Conservation (phyloP, 495 filamentous ascomycete species). For the Collariella sp. region DNA sequence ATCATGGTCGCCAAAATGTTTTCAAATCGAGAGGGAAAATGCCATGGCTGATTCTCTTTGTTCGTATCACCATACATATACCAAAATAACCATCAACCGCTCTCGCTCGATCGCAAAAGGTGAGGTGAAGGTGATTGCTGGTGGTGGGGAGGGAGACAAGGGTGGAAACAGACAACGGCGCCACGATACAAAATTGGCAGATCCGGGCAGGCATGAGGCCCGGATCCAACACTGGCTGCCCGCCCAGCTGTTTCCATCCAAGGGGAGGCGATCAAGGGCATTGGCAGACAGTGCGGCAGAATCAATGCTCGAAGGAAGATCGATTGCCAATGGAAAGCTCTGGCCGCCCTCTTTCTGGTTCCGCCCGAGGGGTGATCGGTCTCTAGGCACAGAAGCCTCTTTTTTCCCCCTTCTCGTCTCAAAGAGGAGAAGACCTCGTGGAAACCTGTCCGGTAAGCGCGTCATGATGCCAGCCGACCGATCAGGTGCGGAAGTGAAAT, state of each 20-base stretch:
- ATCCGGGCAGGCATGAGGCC: background rate
- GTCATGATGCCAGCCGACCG: background rate
- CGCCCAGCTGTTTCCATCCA: background rate
- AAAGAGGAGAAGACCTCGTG: background rate
- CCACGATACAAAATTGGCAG: slow-evolving; percentile 3
- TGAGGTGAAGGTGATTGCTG: too few relatives aligned
- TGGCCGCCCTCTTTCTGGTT: background rate
- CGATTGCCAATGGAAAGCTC: background rate
- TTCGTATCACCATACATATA: background rate
- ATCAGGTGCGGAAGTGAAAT: background rate
- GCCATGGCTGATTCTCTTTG: too few relatives aligned
- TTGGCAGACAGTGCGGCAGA: slow-evolving; percentile 1
- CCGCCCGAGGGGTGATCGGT: background rate
- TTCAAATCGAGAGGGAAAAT: too few relatives aligned
- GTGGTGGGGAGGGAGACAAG: background rate
- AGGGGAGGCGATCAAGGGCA: background rate
- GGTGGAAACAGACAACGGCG: background rate
- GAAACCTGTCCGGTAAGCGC: background rate
- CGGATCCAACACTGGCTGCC: background rate
- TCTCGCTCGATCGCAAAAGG: too few relatives aligned
- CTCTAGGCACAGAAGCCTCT: slow-evolving; percentile 1
- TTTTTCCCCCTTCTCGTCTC: background rate
- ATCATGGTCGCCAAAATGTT: background rate
- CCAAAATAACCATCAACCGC: background rate
- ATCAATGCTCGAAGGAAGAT: background rate